Percentiles rank a stretch among this genome's conserved stretches.
These are phyloP conservation scores for Vachellia pachyceras DNA, from an alignment of 306 rosid genomes.

Conservation along the genomic window DNA sequence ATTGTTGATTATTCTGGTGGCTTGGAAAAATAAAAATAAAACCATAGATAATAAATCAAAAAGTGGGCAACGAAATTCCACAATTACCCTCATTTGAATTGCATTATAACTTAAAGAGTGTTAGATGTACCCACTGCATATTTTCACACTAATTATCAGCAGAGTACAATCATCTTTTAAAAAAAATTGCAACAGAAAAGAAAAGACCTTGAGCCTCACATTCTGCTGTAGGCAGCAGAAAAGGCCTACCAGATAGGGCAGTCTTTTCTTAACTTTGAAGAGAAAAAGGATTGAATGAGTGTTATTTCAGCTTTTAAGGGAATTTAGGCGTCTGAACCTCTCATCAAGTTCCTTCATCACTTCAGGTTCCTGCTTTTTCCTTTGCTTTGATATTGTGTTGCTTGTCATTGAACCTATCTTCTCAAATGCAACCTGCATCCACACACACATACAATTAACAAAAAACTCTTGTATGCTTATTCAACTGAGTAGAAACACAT, in stretches of 20 bases:
- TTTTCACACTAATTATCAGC: constrained; percentile 68
- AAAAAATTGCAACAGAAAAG: neutral
- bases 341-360: constrained; percentile 96
- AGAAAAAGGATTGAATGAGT: constrained; percentile 17
- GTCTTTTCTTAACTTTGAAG: constrained; percentile 20
- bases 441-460: neutral
- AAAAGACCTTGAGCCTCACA: constrained; percentile 30
- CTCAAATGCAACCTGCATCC: constrained; percentile 91
- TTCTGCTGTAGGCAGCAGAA: constrained; percentile 47
- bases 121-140: constrained; percentile 39
- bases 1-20: neutral
- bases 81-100: constrained; percentile 44
- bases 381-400: constrained; percentile 86
- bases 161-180: constrained; percentile 52
- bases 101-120: constrained; percentile 47
- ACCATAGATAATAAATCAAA: neutral
- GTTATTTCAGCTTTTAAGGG: constrained; percentile 63
- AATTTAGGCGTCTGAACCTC: constrained; percentile 82
- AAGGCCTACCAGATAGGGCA: constrained; percentile 31
- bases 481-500: neutral
- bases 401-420: constrained; percentile 94
- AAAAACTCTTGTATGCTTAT: neutral
- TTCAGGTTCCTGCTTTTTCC: constrained; percentile 97
- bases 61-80: constrained; percentile 34
- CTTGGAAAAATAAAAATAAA: no score